Evolutionary conservation across 768 basidiomycete species (phyloP).

Genomic region (Coprinopsis strossmayeri): DNA sequence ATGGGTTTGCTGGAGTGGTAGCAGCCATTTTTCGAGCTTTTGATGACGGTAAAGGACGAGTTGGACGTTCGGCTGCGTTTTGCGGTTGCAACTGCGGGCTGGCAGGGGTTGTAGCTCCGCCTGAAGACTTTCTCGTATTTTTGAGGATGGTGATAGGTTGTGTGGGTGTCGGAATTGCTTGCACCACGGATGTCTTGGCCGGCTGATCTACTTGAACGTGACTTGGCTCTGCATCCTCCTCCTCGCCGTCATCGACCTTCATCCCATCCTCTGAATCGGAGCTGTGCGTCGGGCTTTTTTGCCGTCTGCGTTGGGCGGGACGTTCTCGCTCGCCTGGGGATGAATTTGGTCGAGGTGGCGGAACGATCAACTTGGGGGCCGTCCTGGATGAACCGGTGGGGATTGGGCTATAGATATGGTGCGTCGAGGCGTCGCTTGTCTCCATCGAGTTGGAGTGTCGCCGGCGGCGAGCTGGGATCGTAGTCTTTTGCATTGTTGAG

Average conservation of each 20-base stretch:
- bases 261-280: constrained; percentile 27
- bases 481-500: constrained; percentile 16
- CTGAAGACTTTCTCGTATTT: constrained; percentile 11
- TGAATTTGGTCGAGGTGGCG: constrained; percentile 68
- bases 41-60: constrained; percentile 52
- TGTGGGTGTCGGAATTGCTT: constrained; percentile 13
- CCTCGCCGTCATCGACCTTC: constrained; percentile 16
- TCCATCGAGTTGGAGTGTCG: constrained; percentile 58
- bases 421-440: constrained; percentile 23
- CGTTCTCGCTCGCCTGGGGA: constrained; percentile 69
- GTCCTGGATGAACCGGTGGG: constrained; percentile 11
- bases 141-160: constrained; percentile 20
- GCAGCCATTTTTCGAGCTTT: constrained; percentile 25
- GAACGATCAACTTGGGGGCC: no score
- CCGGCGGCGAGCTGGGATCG: constrained; percentile 43
- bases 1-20: constrained; percentile 27
- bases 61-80: no score
- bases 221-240: constrained; percentile 18
- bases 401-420: constrained; percentile 11
- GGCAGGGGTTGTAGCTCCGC: no score
- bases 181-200: no score
- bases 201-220: constrained; percentile 7
- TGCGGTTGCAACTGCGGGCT: no score
- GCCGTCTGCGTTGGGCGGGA: constrained; percentile 39
- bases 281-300: constrained; percentile 34